Evolutionary conservation across 2,329 filamentous ascomycete species (phyloP), one percentile per base, ranked within the genome.

Genomic region (Arachnomyces sp.): DNA sequence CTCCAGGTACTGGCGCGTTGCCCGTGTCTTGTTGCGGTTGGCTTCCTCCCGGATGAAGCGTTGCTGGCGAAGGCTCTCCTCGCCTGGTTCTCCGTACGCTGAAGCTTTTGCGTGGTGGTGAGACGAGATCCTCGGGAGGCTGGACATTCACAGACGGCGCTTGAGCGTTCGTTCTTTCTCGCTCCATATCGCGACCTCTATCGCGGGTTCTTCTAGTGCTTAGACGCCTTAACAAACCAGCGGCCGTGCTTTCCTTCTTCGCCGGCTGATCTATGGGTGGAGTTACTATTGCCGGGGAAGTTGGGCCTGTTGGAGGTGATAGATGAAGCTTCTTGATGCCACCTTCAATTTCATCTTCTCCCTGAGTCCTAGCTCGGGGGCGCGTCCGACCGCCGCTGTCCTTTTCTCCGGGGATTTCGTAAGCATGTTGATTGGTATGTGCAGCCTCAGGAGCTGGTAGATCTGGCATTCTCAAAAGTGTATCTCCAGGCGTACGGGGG

Each of bases 331-430:
- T 78, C 61, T 86, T 83, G 58, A 84, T 67, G 6, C 74, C 74
- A 36, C 94, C 86, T 1, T 81, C 75, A 8, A 86, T 75, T 43
- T 98, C 92, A 47, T 96, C 90, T 62, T 96, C 92, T 12, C 90
- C 92, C 56, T 96, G 90, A 0, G 92, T 96, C 49, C 92, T 77
- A 28, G 92, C 88, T 36, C 92, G 77, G 6, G 89, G 87, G 36
- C 92, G 76, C 28, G 86, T 82, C 44, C 90, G 75, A 33, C 86
- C 86, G 32, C 88, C 86, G 1, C 86, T 92, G 8, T 86, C 82
- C 56, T 82, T 89, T 63, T 95, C 88, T 13, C 89, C 89, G 0
- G 86, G 80, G 74, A 95, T 83, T 59, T 95, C 89, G 56, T 92
- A 94, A 2, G 84, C 69, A 2, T 80, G 77, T 16, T 84, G 73